phyloP scores from a whole-genome alignment of 129 eudicot genomes.

The Chrysanthemum makinoi region DNA sequence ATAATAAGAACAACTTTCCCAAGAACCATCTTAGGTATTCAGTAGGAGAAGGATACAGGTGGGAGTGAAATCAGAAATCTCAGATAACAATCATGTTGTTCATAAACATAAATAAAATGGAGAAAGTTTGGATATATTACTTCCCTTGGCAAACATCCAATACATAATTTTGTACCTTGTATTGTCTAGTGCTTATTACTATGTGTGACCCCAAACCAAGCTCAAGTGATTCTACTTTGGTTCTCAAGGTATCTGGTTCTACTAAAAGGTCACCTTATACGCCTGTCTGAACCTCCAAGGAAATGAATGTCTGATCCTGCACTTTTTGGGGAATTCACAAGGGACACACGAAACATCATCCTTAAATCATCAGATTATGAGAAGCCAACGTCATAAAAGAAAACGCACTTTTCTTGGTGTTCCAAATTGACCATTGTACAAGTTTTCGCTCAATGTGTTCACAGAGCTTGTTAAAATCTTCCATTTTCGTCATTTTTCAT shows the following conservation, averaged over 20 bases:
- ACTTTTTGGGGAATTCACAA: not conserved
- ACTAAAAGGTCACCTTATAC: too few relatives aligned
- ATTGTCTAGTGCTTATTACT: not conserved
- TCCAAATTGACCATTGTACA: not conserved
- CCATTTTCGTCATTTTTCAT: too few relatives aligned
- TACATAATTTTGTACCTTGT: not conserved
- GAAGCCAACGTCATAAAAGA: not conserved
- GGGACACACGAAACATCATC: not conserved
- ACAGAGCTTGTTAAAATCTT: too few relatives aligned
- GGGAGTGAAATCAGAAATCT: conserved; percentile 3
- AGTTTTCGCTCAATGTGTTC: not conserved
- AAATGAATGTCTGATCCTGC: not conserved
- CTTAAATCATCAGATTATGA: not conserved
- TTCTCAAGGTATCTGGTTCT: too few relatives aligned
- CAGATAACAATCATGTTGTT: too few relatives aligned
- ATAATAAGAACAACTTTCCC: not conserved
- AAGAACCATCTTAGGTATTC: not conserved
- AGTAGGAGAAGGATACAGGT: not conserved
- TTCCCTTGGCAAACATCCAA: conserved; percentile 8
- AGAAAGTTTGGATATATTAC: not conserved
- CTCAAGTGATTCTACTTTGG: too few relatives aligned
- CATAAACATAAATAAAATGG: too few relatives aligned
- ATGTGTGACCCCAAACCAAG: not conserved
- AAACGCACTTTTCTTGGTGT: not conserved
- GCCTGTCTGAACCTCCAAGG: not conserved